Percentiles rank a stretch among this genome's conserved stretches.
Conservation (phyloP, 2,329 filamentous ascomycete species). For the Bretziella fagacearum region DNA sequence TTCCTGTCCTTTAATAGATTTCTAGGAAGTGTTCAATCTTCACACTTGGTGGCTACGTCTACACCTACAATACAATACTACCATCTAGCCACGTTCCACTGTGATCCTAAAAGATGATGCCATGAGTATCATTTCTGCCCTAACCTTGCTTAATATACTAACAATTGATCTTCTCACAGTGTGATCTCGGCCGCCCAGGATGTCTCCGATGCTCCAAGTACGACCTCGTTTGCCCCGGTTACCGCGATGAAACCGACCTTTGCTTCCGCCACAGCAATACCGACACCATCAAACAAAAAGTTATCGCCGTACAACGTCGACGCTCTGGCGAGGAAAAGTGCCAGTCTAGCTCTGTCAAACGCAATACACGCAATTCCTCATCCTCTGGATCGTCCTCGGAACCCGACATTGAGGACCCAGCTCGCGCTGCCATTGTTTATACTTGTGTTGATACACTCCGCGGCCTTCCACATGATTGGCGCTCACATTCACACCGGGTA, state of each 20-base stretch:
- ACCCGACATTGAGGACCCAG: slow-evolving; percentile 1
- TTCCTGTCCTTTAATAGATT: too few relatives aligned
- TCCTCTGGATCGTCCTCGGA: not conserved
- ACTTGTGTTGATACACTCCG: not conserved
- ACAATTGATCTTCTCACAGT: slow-evolving; percentile 5
- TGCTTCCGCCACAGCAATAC: slow-evolving; percentile 15
- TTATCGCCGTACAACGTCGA: not conserved
- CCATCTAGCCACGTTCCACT: not conserved
- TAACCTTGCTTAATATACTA: not conserved
- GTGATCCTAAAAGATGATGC: too few relatives aligned
- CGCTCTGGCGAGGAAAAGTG: not conserved
- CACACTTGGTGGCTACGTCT: too few relatives aligned
- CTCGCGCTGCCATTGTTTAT: not conserved
- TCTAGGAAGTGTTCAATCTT: too few relatives aligned
- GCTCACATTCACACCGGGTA: slow-evolving; percentile 5
- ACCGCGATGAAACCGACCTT: slow-evolving; percentile 14
- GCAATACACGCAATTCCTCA: not conserved
- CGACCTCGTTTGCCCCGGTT: slow-evolving; percentile 10
- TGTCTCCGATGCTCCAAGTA: slow-evolving; percentile 13
- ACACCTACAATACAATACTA: not conserved
- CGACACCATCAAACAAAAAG: slow-evolving; percentile 12
- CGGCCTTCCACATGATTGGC: slow-evolving; percentile 9
- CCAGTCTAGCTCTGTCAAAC: not conserved
- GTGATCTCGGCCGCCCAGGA: slow-evolving; percentile 13
- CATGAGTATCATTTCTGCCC: too few relatives aligned